Conservation (phyloP, 306 rosid species). For the Hylodesmum podocarpum region DNA sequence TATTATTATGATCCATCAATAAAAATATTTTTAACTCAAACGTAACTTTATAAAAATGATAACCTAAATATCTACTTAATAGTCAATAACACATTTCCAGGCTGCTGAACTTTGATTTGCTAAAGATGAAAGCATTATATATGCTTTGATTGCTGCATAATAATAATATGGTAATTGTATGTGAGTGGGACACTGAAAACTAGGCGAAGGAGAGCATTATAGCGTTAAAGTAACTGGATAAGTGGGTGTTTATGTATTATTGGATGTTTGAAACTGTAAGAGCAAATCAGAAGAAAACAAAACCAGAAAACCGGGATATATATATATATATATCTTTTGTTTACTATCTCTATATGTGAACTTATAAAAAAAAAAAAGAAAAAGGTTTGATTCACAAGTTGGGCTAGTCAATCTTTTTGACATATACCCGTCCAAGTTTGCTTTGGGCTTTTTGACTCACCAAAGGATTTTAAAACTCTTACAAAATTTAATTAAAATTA, state of each 20-base stretch:
- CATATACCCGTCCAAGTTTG: not conserved
- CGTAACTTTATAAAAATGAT: too few relatives aligned
- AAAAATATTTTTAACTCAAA: too few relatives aligned
- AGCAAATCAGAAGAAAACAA: not conserved
- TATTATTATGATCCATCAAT: too few relatives aligned
- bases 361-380: too few relatives aligned
- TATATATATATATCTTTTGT: too few relatives aligned
- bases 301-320: not conserved
- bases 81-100: too few relatives aligned
- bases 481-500: too few relatives aligned
- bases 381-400: too few relatives aligned
- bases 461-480: too few relatives aligned
- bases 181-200: not conserved
- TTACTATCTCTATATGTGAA: too few relatives aligned
- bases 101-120: constrained; percentile 19
- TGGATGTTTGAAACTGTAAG: not conserved
- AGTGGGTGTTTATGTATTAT: too few relatives aligned
- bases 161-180: not conserved
- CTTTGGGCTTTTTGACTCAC: not conserved
- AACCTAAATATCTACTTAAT: too few relatives aligned
- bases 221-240: not conserved
- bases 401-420: not conserved
- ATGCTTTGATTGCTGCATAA: not conserved
- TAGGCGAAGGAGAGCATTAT: not conserved
- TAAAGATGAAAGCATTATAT: not conserved